These are phyloP conservation scores for Pleurotus ostreatus DNA, from an alignment of 768 basidiomycete species.

Conservation along the genomic window DNA sequence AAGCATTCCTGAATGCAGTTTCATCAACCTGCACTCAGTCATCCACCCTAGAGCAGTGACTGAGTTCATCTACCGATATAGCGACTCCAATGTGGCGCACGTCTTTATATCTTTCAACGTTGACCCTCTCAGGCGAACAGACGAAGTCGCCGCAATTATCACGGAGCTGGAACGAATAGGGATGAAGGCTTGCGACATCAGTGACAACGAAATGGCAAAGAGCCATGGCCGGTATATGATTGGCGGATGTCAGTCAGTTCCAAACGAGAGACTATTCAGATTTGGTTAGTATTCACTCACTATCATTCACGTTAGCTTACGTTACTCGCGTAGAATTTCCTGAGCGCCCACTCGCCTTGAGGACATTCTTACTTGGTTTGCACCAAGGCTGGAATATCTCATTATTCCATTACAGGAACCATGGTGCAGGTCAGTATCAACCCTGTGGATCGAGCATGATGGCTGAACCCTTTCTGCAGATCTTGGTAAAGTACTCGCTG, in stretches of 20 bases:
- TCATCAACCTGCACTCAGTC: conserved; percentile 78
- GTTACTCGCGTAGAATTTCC: conserved; percentile 72
- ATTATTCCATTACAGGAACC: conserved; percentile 96
- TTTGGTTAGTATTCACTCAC: conserved; percentile 63
- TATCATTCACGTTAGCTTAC: conserved; percentile 1
- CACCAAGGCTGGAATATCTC: conserved; percentile 91
- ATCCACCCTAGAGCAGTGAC: conserved; percentile 92
- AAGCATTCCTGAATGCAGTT: conserved; percentile 43
- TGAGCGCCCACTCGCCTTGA: conserved; percentile 87
- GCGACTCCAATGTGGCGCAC: conserved; percentile 66
- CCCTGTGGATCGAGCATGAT: not conserved
- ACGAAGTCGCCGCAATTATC: conserved; percentile 66
- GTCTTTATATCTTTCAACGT: conserved; percentile 91
- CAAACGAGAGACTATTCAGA: conserved; percentile 85
- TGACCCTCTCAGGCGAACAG: conserved; percentile 49
- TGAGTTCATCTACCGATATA: conserved; percentile 94
- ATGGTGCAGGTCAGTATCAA: conserved; percentile 71
- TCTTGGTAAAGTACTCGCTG: conserved; percentile 88
- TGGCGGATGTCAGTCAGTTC: conserved; percentile 74
- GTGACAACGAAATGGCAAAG: conserved; percentile 94
- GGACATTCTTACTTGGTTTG: conserved; percentile 83
- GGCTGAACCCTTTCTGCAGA: conserved; percentile 42
- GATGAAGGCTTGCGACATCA: conserved; percentile 87
- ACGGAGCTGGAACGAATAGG: conserved; percentile 55
- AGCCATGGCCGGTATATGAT: conserved; percentile 93